A percentile compares a stretch with the other conserved stretches of the same genome.
Conservation (phyloP, 2,329 filamentous ascomycete genomes). For the Penicillium polonicum region DNA sequence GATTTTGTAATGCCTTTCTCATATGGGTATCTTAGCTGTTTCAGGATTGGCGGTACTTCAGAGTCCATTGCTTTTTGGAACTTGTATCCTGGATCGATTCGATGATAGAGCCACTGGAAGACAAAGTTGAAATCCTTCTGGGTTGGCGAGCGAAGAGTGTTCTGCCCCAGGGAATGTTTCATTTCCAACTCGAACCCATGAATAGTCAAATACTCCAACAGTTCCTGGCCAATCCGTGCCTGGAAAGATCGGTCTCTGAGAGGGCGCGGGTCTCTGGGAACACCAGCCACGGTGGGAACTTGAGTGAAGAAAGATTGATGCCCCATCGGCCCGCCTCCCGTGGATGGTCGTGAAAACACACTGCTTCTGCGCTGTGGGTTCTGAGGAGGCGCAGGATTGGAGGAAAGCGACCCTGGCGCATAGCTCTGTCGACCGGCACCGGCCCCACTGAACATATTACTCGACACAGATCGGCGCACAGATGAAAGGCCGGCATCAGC, state of each 20-base stretch:
- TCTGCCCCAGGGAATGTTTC: slow-evolving; percentile 88
- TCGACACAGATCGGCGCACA: slow-evolving; percentile 76
- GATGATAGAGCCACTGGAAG: slow-evolving; percentile 96
- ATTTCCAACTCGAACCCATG: slow-evolving; percentile 98
- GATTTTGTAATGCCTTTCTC: slow-evolving; percentile 96
- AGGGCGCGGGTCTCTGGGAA: slow-evolving; percentile 82
- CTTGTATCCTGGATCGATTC: slow-evolving; percentile 88
- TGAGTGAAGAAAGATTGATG: slow-evolving; percentile 96
- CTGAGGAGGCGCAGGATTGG: slow-evolving; percentile 53
- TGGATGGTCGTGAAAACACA: slow-evolving; percentile 73
- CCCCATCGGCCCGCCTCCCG: slow-evolving; percentile 58
- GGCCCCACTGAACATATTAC: slow-evolving; percentile 58
- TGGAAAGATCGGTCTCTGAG: slow-evolving; percentile 79
- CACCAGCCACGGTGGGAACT: slow-evolving; percentile 74
- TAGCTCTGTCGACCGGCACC: slow-evolving; percentile 70
- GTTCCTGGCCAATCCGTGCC: slow-evolving; percentile 77
- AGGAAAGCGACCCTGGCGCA: slow-evolving; percentile 57
- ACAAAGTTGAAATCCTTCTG: slow-evolving; percentile 98
- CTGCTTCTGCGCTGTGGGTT: slow-evolving; percentile 71
- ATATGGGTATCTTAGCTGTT: slow-evolving; percentile 91
- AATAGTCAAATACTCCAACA: slow-evolving; percentile 86
- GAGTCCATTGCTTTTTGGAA: slow-evolving; percentile 95
- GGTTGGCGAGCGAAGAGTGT: slow-evolving; percentile 88
- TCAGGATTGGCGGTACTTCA: slow-evolving; percentile 87
- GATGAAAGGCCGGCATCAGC: slow-evolving; percentile 78